These are phyloP conservation scores for Chenopodium quinoa DNA, from an alignment of 148 eudicot genomes.

Conservation along the genomic window DNA sequence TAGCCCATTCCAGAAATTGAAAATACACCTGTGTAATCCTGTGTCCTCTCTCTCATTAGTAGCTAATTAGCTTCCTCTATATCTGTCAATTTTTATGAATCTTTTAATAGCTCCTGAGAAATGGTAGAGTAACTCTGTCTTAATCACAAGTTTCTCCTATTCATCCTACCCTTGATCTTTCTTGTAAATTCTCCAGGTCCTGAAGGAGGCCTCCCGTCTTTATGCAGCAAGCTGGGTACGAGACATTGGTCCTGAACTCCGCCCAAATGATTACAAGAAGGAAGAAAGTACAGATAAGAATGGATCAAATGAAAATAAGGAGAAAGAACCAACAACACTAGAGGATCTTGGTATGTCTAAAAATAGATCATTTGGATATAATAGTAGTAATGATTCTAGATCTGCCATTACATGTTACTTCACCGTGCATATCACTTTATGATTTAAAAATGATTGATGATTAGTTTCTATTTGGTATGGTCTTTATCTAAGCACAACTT, in stretches of 20 bases:
- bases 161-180: background rate
- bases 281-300: constrained; percentile 35
- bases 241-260: constrained; percentile 92
- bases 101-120: background rate
- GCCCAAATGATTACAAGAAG: constrained; percentile 67
- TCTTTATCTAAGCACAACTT: background rate
- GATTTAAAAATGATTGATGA: background rate
- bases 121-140: background rate
- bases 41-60: background rate
- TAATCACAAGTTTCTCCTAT: background rate
- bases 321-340: constrained; percentile 66
- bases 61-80: background rate
- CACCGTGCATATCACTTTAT: background rate
- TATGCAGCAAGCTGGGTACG: constrained; percentile 91
- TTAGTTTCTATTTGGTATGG: background rate
- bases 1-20: background rate
- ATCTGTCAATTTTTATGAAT: background rate
- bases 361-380: background rate
- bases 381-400: background rate
- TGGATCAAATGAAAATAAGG: constrained; percentile 36
- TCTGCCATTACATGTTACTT: background rate
- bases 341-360: constrained; percentile 74
- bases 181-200: constrained; percentile 38
- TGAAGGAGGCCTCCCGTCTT: constrained; percentile 78
- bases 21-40: background rate